Evolutionary conservation across 352 stramenopile genomes (phyloP).

Genomic region (Pythium insidiosum): DNA sequence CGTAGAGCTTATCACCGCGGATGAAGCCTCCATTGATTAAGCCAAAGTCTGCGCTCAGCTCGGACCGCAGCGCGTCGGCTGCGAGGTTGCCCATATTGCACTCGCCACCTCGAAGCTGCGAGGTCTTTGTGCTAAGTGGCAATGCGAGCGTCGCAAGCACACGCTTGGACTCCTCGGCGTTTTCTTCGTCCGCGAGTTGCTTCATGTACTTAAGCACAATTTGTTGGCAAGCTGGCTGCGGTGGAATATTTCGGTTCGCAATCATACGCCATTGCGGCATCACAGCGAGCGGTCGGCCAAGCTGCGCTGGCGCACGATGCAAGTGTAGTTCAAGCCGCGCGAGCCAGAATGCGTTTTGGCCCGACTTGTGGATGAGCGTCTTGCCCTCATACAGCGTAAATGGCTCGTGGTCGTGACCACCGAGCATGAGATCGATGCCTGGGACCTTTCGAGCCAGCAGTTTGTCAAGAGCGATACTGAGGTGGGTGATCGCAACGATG

Average conservation of each 20-base stretch:
- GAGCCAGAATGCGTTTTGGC: conserved; percentile 85
- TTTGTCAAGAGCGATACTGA: conserved; percentile 72
- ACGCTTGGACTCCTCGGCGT: conserved; percentile 26
- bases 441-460: conserved; percentile 48
- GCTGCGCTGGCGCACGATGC: conserved; percentile 23
- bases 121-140: conserved; percentile 64
- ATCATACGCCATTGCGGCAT: conserved; percentile 82
- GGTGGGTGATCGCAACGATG: conserved; percentile 80
- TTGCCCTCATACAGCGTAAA: conserved; percentile 76
- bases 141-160: conserved; percentile 43
- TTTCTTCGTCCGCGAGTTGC: conserved; percentile 48
- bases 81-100: conserved; percentile 74
- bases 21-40: conserved; percentile 89
- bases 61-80: conserved; percentile 61
- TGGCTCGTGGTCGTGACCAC: conserved; percentile 89
- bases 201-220: conserved; percentile 73
- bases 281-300: conserved; percentile 33
- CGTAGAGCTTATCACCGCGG: conserved; percentile 70
- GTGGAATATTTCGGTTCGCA: conserved; percentile 41
- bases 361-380: conserved; percentile 87
- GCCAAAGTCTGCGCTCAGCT: conserved; percentile 56
- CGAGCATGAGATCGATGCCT: conserved; percentile 82
- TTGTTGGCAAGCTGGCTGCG: conserved; percentile 43
- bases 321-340: conserved; percentile 72
- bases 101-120: conserved; percentile 59